A percentile compares a stretch with the other conserved stretches of the same genome.
Evolutionary conservation across 2,329 filamentous ascomycete genomes (phyloP).

Genomic region (Metarhizium album): DNA sequence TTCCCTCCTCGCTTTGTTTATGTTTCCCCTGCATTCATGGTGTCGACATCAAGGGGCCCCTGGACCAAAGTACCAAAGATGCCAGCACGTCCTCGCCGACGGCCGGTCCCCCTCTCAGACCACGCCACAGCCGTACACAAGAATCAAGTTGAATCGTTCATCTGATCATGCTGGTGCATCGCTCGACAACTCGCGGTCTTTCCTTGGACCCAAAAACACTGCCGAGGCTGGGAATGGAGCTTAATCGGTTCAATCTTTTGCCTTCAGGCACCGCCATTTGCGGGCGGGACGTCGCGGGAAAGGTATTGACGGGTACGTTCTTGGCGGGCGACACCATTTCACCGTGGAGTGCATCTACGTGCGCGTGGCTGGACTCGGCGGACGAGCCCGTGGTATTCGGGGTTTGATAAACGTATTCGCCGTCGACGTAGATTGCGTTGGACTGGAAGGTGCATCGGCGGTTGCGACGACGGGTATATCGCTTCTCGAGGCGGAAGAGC

Average conservation of each 20-base stretch:
- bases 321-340: constrained; percentile 17
- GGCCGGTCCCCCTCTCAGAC: neutral
- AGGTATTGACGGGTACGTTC: constrained; percentile 7
- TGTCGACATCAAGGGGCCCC: too few relatives aligned
- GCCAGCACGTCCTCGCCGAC: neutral
- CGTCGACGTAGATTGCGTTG: constrained; percentile 86
- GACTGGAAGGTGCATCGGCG: constrained; percentile 83
- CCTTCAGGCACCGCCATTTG: constrained; percentile 23
- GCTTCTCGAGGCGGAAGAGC: constrained; percentile 89
- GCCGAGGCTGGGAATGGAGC: constrained; percentile 45
- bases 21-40: too few relatives aligned
- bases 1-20: neutral
- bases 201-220: constrained; percentile 23
- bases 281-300: constrained; percentile 15
- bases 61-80: neutral
- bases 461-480: constrained; percentile 79
- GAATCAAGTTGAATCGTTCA: constrained; percentile 11
- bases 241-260: constrained; percentile 44
- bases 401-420: constrained; percentile 80
- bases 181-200: constrained; percentile 25
- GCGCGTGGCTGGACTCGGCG: constrained; percentile 28
- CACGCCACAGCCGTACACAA: neutral
- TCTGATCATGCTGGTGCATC: constrained; percentile 30
- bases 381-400: constrained; percentile 49
- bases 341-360: constrained; percentile 27